phyloP scores from a whole-genome alignment of 2,329 filamentous ascomycete species.

The Byssoonygena ceratinophila region DNA sequence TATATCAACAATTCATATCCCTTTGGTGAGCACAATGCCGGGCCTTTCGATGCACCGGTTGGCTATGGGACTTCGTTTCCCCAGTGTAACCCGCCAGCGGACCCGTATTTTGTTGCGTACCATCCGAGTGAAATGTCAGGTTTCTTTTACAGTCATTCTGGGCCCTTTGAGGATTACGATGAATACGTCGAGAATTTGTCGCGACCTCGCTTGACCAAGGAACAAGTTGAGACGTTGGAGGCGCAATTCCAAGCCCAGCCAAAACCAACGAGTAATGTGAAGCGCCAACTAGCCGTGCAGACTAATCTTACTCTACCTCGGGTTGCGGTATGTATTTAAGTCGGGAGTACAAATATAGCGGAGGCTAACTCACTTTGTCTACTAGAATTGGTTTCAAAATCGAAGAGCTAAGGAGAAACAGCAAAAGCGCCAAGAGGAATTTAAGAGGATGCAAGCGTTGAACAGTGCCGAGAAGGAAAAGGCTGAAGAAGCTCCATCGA shows the following conservation, averaged over 20 bases:
- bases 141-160: slow-evolving; percentile 10
- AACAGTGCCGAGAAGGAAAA: slow-evolving; percentile 24
- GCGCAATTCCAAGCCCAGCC: slow-evolving; percentile 41
- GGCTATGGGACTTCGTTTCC: slow-evolving; percentile 20
- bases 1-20: slow-evolving; percentile 32
- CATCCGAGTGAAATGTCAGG: slow-evolving; percentile 5
- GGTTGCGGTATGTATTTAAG: slow-evolving; percentile 35
- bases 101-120: slow-evolving; percentile 12
- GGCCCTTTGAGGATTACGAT: slow-evolving; percentile 33
- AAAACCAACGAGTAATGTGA: slow-evolving; percentile 42
- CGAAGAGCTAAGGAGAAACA: slow-evolving; percentile 44
- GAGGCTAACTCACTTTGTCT: slow-evolving; percentile 5
- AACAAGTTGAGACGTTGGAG: slow-evolving; percentile 43
- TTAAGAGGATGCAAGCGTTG: slow-evolving; percentile 34
- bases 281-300: slow-evolving; percentile 40
- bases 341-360: neutral
- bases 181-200: slow-evolving; percentile 41
- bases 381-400: slow-evolving; percentile 45
- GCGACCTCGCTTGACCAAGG: slow-evolving; percentile 41
- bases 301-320: slow-evolving; percentile 41
- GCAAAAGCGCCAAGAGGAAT: slow-evolving; percentile 41
- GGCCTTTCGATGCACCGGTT: slow-evolving; percentile 32
- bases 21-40: slow-evolving; percentile 26
- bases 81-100: slow-evolving; percentile 9
- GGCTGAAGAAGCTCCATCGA: slow-evolving; percentile 21